phyloP scores from a whole-genome alignment of 441 rosid species.

The Syzygium syzygioides region DNA sequence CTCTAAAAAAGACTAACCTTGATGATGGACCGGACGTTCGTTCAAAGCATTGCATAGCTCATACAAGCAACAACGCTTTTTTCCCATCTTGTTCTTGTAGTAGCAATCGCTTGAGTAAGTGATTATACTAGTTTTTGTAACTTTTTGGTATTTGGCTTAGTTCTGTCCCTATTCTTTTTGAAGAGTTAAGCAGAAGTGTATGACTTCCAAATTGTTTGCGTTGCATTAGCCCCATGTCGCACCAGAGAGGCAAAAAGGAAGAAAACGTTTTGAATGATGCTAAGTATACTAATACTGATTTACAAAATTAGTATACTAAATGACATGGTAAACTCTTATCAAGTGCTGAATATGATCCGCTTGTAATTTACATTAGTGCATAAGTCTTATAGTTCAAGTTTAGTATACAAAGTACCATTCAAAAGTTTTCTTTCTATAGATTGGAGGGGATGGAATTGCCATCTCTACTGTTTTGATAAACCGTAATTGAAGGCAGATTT shows the following conservation, averaged over 20 bases:
- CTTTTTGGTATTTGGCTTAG: background rate
- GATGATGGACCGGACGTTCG: background rate
- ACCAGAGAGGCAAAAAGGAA: background rate
- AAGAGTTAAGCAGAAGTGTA: background rate
- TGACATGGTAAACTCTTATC: background rate
- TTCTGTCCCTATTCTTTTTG: background rate
- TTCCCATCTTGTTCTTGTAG: background rate
- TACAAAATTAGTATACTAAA: background rate
- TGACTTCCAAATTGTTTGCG: background rate
- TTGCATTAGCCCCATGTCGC: background rate
- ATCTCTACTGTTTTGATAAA: background rate
- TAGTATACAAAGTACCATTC: background rate
- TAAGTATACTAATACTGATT: background rate
- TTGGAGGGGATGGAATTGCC: background rate
- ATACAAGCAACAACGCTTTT: background rate
- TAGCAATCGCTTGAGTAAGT: background rate
- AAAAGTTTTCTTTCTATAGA: background rate
- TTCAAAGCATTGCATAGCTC: background rate
- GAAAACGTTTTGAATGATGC: background rate
- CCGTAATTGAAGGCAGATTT: background rate
- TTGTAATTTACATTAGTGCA: background rate
- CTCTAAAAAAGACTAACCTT: background rate
- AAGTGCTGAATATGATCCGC: background rate
- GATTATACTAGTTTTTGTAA: background rate
- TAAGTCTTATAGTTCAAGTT: background rate